Evolutionary conservation across 768 basidiomycete species (phyloP), one percentile per base, ranked within the genome.

Genomic region (Suillus subluteus): DNA sequence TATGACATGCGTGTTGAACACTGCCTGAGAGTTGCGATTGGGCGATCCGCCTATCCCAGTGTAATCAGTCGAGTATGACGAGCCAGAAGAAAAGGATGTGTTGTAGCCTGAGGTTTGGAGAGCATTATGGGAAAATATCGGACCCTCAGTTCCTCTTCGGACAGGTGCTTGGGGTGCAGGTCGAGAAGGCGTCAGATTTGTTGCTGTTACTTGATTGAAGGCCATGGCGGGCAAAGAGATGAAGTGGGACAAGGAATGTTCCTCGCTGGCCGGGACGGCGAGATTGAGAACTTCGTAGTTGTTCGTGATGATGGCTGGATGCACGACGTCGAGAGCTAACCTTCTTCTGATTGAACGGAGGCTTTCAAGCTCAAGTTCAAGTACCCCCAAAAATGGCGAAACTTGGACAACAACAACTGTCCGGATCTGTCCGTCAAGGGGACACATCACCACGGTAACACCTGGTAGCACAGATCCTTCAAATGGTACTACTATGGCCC

Each of bases 31-130:
- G 64, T 76, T 77, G 64, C 88, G 83, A 76, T 86, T 85, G 37
- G 93, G 93, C 2, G 91, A 90, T 55, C 87, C 93, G 59, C 93
- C 93, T 68, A 94, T 94, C 64, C 93, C 92, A 8, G 89, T 86
- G 78, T 93, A 93, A n/a, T 86, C 83, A 16, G 85, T 73, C 26
- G 83, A 80, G 75, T 91, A 91, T 5, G 89, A 85, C 0, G 91
- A 89, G 58, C 82, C 79, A 66, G 82, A 82, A 4, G 86, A 82
- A 71, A 88, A 88, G 1, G 89, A 85, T 2, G 86, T 73, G 70
- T 81, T 86, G 77, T 90, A 91, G 50, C 87, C 87, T 38, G 87
- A 83, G 66, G 73, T 80, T n/a, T 82, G 75, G 61, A 89, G 82
- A 15, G 82, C 73, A 68, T 79, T 80, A 63, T 73, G 80, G 70